These are phyloP conservation scores for Mortierella sp. DNA, from an alignment of 371 early-diverging fungal genomes.

Conservation along the genomic window DNA sequence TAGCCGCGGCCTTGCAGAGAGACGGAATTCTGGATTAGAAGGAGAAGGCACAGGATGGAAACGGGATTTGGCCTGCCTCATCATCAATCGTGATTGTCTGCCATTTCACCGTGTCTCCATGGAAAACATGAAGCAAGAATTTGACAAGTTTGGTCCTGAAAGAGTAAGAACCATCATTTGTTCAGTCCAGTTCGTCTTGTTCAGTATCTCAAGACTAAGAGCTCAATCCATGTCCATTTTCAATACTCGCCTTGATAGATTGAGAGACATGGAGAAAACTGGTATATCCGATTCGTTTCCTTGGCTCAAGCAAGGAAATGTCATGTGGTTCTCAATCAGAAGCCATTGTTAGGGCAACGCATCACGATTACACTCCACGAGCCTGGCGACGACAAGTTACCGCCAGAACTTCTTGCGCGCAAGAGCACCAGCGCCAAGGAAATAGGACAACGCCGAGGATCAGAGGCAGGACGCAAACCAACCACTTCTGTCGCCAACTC, in stretches of 20 bases:
- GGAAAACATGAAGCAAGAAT: constrained; percentile 55
- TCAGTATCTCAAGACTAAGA: too few relatives aligned
- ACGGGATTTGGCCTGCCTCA: constrained; percentile 55
- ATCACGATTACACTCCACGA: constrained; percentile 57
- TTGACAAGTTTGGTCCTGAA: constrained; percentile 53
- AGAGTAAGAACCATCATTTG: constrained; percentile 53
- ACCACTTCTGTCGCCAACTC: constrained; percentile 11
- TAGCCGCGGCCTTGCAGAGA: constrained; percentile 33
- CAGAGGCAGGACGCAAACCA: constrained; percentile 25
- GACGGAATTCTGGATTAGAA: constrained; percentile 38
- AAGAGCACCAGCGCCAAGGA: constrained; percentile 27
- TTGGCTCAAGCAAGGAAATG: constrained; percentile 61
- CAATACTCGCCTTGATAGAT: constrained; percentile 40
- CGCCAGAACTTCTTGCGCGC: constrained; percentile 36
- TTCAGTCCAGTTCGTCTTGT: too few relatives aligned
- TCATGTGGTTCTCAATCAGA: constrained; percentile 57
- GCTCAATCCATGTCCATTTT: background rate
- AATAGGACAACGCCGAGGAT: constrained; percentile 29
- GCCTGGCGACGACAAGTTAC: constrained; percentile 51
- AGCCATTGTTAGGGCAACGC: constrained; percentile 59
- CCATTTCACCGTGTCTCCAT: constrained; percentile 64
- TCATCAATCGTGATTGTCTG: constrained; percentile 64
- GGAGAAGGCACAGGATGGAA: constrained; percentile 44
- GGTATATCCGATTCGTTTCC: constrained; percentile 69
- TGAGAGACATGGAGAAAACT: constrained; percentile 66